Percentiles rank a stretch among this genome's conserved stretches.
phyloP scores from a whole-genome alignment of 176 grass and related monocot genomes.

The Raddia distichophylla region DNA sequence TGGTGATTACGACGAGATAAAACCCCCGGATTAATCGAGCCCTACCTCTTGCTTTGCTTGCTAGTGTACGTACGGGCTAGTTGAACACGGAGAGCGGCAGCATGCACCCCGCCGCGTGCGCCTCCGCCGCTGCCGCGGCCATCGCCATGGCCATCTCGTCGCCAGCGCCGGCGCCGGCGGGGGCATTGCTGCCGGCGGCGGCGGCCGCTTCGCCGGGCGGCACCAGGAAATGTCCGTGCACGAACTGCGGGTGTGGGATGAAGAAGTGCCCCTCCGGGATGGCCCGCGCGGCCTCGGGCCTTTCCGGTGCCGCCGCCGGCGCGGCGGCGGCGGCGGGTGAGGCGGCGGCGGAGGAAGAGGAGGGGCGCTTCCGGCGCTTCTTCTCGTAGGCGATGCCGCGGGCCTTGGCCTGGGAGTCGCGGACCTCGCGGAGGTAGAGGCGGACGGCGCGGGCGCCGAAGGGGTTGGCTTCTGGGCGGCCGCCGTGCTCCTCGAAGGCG shows the following conservation, averaged over 20 bases:
- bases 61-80: conserved; percentile 11
- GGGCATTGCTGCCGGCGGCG: neutral
- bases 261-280: conserved; percentile 41
- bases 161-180: too few species aligned
- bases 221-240: conserved; percentile 52
- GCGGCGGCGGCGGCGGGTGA: neutral
- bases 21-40: conserved; percentile 28
- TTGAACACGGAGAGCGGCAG: conserved; percentile 66
- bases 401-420: conserved; percentile 60
- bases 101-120: conserved; percentile 59
- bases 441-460: conserved; percentile 71
- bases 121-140: conserved; percentile 53
- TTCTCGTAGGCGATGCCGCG: conserved; percentile 72
- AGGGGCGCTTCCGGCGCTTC: conserved; percentile 60
- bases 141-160: conserved; percentile 50
- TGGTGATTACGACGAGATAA: conserved; percentile 19
- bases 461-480: conserved; percentile 67
- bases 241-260: conserved; percentile 52
- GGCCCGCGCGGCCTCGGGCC: neutral
- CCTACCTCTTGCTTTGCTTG: conserved; percentile 41
- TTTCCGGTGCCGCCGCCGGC: neutral
- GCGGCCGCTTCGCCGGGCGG: neutral
- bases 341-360: neutral
- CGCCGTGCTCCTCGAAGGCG: conserved; percentile 85
- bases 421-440: conserved; percentile 74